Conservation (phyloP, 148 eudicot genomes). For the Beta vulgaris region DNA sequence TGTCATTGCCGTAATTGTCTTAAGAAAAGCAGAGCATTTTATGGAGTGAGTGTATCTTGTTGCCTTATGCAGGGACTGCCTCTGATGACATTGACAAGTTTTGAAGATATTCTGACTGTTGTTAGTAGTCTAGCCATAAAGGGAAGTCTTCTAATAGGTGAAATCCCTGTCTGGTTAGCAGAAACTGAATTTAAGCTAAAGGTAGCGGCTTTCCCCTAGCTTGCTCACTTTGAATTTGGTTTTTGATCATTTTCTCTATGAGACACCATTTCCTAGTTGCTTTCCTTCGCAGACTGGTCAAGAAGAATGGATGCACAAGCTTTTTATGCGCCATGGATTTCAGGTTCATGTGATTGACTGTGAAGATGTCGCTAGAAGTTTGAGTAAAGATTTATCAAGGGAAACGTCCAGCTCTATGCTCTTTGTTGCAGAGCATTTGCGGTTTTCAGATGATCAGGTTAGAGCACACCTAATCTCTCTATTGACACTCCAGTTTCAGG, state of each 20-base stretch:
- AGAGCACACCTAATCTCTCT: conserved; percentile 9
- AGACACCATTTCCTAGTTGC: conserved; percentile 1
- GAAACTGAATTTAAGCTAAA: conserved; percentile 40
- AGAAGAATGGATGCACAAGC: conserved; percentile 56
- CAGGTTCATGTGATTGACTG: conserved; percentile 44
- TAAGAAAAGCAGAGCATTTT: background rate
- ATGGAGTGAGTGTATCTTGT: conserved; percentile 5
- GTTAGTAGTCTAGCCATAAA: conserved; percentile 70
- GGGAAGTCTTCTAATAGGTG: conserved; percentile 69
- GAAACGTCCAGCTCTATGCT: conserved; percentile 36
- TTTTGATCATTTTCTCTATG: background rate
- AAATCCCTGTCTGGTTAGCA: conserved; percentile 59
- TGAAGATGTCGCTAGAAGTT: conserved; percentile 45
- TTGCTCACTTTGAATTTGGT: background rate
- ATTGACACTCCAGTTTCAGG: background rate
- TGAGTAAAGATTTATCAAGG: conserved; percentile 31
- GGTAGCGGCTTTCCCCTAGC: conserved; percentile 37
- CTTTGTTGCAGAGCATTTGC: conserved; percentile 72
- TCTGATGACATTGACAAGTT: conserved; percentile 42
- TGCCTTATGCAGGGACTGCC: conserved; percentile 67
- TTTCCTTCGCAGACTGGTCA: conserved; percentile 32
- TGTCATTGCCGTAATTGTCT: background rate
- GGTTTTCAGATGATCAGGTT: conserved; percentile 93
- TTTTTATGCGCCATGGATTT: conserved; percentile 73
- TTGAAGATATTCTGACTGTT: conserved; percentile 49